These are phyloP conservation scores for Curvularia sp. DNA, from an alignment of 2,329 filamentous ascomycete species.

Conservation along the genomic window DNA sequence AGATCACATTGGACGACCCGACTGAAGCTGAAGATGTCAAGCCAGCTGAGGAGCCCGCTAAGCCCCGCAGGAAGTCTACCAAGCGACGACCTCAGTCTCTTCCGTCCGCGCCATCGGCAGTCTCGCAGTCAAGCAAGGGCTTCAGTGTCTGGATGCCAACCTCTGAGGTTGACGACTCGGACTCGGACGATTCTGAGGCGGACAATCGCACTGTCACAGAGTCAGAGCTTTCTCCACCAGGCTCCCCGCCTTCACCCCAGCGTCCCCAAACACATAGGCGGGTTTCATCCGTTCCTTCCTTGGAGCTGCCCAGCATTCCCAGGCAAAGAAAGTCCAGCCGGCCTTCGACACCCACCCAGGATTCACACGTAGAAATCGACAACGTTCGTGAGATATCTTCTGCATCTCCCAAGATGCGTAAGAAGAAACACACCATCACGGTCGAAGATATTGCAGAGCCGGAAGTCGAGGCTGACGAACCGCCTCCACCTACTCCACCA, in stretches of 20 bases:
- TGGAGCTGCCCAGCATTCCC: conserved; percentile 57
- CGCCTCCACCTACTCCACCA: conserved; percentile 56
- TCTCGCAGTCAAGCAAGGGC: conserved; percentile 47
- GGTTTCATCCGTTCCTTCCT: conserved; percentile 58
- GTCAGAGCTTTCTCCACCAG: conserved; percentile 29
- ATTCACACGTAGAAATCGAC: conserved; percentile 17
- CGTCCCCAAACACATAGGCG: conserved; percentile 53
- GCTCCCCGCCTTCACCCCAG: conserved; percentile 31
- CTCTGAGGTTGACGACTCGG: conserved; percentile 48
- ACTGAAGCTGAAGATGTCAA: conserved; percentile 25
- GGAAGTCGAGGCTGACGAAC: conserved; percentile 32
- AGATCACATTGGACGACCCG: conserved; percentile 48
- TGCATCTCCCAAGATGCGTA: conserved; percentile 41
- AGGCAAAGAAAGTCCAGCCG: conserved; percentile 53
- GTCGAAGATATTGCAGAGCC: conserved; percentile 22
- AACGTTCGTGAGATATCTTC: conserved; percentile 33
- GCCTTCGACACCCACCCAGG: conserved; percentile 45
- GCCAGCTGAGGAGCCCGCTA: conserved; percentile 24
- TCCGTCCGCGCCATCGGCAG: conserved; percentile 18
- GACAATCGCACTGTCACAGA: conserved; percentile 34
- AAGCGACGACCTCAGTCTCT: conserved; percentile 40
- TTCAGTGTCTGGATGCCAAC: conserved; percentile 60
- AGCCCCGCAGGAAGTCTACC: conserved; percentile 42
- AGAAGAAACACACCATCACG: conserved; percentile 26
- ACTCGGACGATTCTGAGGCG: conserved; percentile 38